A percentile compares a stretch with the other conserved stretches of the same genome.
Evolutionary conservation across 2,329 filamentous ascomycete genomes (phyloP).

Genomic region (Neofusicoccum sp.): DNA sequence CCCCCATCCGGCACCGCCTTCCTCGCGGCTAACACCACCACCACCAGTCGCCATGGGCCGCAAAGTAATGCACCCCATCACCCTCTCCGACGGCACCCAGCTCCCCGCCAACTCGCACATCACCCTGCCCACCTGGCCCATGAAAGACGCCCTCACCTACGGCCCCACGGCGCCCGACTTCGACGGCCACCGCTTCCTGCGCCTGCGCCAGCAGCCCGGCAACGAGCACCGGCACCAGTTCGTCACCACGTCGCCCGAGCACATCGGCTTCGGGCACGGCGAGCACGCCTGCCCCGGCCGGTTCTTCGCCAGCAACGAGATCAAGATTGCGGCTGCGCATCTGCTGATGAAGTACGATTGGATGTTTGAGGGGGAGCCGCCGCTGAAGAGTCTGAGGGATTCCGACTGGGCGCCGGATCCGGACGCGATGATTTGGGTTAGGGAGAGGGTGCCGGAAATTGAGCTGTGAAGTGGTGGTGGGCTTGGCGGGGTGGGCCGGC

Average conservation of each 20-base stretch:
- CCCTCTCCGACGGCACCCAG: conserved; percentile 10
- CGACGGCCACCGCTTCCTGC: conserved; percentile 11
- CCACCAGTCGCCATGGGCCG: not conserved
- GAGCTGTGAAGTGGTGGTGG: not conserved
- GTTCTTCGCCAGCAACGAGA: conserved; percentile 34
- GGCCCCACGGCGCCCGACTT: not conserved
- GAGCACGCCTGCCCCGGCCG: conserved; percentile 25
- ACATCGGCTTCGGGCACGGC: conserved; percentile 23
- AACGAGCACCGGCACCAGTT: conserved; percentile 19
- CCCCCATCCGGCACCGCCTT: no score
- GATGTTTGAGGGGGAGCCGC: conserved; percentile 1
- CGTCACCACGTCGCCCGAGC: conserved; percentile 5
- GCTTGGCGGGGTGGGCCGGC: no score
- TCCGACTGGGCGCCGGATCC: not conserved
- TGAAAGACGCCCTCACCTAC: not conserved
- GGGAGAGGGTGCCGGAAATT: not conserved
- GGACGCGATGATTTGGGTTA: not conserved
- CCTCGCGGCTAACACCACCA: not conserved
- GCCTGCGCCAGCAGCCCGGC: not conserved
- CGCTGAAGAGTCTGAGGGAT: not conserved
- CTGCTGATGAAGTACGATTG: conserved; percentile 1
- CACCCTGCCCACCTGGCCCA: not conserved
- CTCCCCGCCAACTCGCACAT: not conserved
- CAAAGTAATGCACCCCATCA: not conserved
- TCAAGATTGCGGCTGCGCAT: conserved; percentile 32